Conservation (phyloP, 2,329 filamentous ascomycete species). For the Rhinocladiella similis region DNA sequence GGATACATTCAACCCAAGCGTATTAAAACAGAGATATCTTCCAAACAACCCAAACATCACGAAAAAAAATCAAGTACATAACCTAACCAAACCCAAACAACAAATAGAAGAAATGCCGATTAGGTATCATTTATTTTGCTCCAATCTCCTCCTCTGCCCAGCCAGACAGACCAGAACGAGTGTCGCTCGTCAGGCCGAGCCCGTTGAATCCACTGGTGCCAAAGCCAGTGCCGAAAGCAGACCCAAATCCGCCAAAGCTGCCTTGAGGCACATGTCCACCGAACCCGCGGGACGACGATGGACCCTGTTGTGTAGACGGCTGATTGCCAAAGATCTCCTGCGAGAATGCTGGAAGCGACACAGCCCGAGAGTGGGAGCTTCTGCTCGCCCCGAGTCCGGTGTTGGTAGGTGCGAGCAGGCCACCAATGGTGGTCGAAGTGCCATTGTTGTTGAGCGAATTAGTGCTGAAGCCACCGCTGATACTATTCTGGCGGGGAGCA, state of each 20-base stretch:
- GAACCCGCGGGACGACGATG: conserved; percentile 32
- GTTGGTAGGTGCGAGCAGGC: conserved; percentile 72
- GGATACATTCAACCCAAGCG: conserved; percentile 2
- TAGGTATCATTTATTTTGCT: conserved; percentile 46
- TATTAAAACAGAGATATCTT: conserved; percentile 21
- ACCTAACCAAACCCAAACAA: conserved; percentile 5
- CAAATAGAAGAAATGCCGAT: conserved; percentile 11
- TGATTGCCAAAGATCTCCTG: conserved; percentile 56
- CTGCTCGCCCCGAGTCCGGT: conserved; percentile 53
- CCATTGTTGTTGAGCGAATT: conserved; percentile 46
- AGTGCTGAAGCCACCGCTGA: conserved; percentile 30
- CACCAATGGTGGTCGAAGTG: conserved; percentile 70
- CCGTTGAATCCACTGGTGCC: conserved; percentile 57
- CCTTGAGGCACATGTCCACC: conserved; percentile 39
- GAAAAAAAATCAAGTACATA: conserved; percentile 16
- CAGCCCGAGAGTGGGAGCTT: conserved; percentile 72
- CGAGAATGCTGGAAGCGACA: conserved; percentile 77
- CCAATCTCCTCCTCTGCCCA: conserved; percentile 66
- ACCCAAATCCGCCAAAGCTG: conserved; percentile 60
- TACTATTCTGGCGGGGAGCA: conserved; percentile 45
- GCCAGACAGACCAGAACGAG: conserved; percentile 53
- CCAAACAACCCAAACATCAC: conserved; percentile 9
- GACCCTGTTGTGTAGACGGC: conserved; percentile 30
- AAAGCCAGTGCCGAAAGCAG: conserved; percentile 56
- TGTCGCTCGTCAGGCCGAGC: conserved; percentile 58